Conservation (phyloP, 177 flowering plant species). For the Vitis hybrid region DNA sequence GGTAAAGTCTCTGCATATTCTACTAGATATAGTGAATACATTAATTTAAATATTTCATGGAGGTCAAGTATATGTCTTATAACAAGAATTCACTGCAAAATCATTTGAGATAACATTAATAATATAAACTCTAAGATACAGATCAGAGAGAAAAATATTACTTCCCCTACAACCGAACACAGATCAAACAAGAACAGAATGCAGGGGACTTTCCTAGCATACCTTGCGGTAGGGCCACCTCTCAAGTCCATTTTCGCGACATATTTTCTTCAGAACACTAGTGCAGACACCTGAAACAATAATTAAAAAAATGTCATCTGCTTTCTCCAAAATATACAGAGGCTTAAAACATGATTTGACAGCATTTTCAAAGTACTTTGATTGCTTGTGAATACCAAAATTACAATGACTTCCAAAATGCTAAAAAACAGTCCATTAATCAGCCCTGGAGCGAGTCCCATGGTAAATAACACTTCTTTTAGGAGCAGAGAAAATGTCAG, state of each 20-base stretch:
- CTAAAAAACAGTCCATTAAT: too few species aligned
- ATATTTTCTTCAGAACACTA: constrained; percentile 47
- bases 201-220: constrained; percentile 1
- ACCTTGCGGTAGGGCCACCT: constrained; percentile 70
- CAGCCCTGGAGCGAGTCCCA: too few species aligned
- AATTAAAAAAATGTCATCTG: background rate
- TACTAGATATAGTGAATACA: too few species aligned
- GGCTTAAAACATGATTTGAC: background rate
- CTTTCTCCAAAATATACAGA: background rate
- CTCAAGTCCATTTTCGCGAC: constrained; percentile 55
- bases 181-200: background rate
- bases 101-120: background rate
- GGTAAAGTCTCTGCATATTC: too few species aligned
- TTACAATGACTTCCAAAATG: too few species aligned
- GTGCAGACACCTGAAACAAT: constrained; percentile 43
- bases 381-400: too few species aligned
- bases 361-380: background rate
- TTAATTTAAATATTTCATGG: too few species aligned
- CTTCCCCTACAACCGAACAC: background rate
- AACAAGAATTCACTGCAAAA: too few species aligned
- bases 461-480: too few species aligned
- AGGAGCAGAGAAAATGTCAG: too few species aligned
- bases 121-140: background rate
- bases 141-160: background rate
- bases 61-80: too few species aligned